Percentiles rank a stretch among this genome's conserved stretches.
Conservation (phyloP, 2,329 filamentous ascomycete species). For the Fusarium sp. region DNA sequence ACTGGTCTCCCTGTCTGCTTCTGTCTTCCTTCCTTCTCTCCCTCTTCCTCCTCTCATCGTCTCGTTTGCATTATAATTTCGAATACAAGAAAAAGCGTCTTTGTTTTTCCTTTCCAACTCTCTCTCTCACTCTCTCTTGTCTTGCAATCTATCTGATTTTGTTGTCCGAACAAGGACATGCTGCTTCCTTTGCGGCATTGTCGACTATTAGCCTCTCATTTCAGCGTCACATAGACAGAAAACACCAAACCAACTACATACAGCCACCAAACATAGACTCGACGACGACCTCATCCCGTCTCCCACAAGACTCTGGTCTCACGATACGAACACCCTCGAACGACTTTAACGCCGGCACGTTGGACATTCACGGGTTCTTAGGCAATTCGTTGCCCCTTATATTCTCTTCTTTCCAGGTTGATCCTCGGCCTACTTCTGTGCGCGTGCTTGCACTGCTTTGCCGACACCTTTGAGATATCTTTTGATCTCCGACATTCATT, state of each 20-base stretch:
- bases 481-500: slow-evolving; percentile 34
- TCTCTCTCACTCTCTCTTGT: slow-evolving; percentile 19
- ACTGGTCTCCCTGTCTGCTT: slow-evolving; percentile 21
- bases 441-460: slow-evolving; percentile 45
- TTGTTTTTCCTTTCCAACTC: slow-evolving; percentile 26
- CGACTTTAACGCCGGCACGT: slow-evolving; percentile 39
- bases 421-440: slow-evolving; percentile 62
- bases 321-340: slow-evolving; percentile 23
- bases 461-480: slow-evolving; percentile 37
- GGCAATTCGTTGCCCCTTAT: slow-evolving; percentile 40
- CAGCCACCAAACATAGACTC: slow-evolving; percentile 19
- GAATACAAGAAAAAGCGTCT: slow-evolving; percentile 34
- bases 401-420: slow-evolving; percentile 60
- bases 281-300: slow-evolving; percentile 22
- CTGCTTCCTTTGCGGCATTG: slow-evolving; percentile 43
- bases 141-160: slow-evolving; percentile 22
- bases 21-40: slow-evolving; percentile 17
- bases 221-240: slow-evolving; percentile 39
- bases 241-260: slow-evolving; percentile 8
- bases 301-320: slow-evolving; percentile 13
- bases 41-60: slow-evolving; percentile 28
- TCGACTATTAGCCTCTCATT: slow-evolving; percentile 42
- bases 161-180: slow-evolving; percentile 38
- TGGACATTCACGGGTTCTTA: slow-evolving; percentile 38
- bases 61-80: slow-evolving; percentile 21